Base-by-base conservation (phyloP, 2,329 filamentous ascomycete genomes). In the Aureobasidium sp. region DNA sequence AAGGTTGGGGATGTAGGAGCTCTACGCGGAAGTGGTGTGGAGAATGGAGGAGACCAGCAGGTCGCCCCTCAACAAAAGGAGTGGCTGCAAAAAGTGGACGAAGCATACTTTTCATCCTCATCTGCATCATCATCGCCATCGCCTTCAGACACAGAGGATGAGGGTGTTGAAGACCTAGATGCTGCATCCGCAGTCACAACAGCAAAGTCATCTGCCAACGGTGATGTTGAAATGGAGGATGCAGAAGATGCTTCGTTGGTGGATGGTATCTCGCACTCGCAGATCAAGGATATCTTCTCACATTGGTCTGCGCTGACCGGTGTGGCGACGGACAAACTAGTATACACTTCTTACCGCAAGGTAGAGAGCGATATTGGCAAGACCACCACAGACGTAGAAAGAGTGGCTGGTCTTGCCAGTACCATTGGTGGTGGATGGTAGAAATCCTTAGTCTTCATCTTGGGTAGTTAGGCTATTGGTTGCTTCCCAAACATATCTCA, bases 341-440 rank as follows among this genome's bases (percentile, higher is more conserved):
- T 85, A 61, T 89, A 87, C 73, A 99, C 94, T 61, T 95, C 85
- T 55, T 99, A 90, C 77, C 85, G 94, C 64, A 87, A 92, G 74
- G 93, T 99, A 23, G 86, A 96, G 68, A 96, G 93, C 75, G 90
- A 97, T 71, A 90, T 99, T 45, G 94, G 94, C 54, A 95, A 94
- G 76, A 80, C 83, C 64, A 78, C 79, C 65, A 80, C 80, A 62
- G 88, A 91, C 70, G 87, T 89, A 45, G 88, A 95, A 69, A 84
- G 86, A 62, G 92, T 96, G 42, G 88, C 91, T 61, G 90, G 94
- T 69, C 79, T 99, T 69, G 93, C 93, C 49, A 87, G 90, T 60
- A 94, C 91, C 74, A 89, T 92, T 67, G 94, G 92, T 57, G 94
- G 94, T 57, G 94, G 94, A 25, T 99, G 94, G 94, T 97, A 59